phyloP scores from a whole-genome alignment of 129 eudicot species.

The Rutidosis leptorrhynchoides region DNA sequence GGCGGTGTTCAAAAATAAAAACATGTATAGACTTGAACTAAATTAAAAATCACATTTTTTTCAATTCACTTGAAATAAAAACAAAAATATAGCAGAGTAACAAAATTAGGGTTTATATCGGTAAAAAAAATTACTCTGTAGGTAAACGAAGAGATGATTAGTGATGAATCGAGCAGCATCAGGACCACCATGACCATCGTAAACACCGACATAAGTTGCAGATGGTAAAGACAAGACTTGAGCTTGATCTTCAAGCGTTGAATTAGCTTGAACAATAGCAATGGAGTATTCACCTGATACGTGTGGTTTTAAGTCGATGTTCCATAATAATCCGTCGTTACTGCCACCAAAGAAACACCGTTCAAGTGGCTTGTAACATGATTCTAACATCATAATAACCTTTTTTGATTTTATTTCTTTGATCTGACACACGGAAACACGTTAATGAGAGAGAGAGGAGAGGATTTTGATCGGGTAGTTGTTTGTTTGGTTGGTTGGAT shows the following conservation, averaged over 20 bases:
- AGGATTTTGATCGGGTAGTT: conserved; percentile 27
- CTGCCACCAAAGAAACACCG: conserved; percentile 51
- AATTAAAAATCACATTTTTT: background rate
- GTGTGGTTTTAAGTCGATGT: conserved; percentile 56
- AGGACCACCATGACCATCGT: conserved; percentile 76
- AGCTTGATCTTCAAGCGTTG: conserved; percentile 58
- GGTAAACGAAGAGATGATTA: conserved; percentile 42
- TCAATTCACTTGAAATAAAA: background rate
- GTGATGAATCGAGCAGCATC: conserved; percentile 63
- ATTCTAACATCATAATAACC: conserved; percentile 40
- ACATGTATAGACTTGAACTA: background rate
- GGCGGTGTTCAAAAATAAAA: too few relatives aligned
- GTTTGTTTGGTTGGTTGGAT: conserved; percentile 21
- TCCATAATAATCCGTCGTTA: conserved; percentile 58
- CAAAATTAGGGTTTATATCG: conserved; percentile 21
- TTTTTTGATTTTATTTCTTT: background rate
- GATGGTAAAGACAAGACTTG: conserved; percentile 59
- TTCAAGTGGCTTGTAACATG: conserved; percentile 57
- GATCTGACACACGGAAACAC: conserved; percentile 12
- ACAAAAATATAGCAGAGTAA: background rate
- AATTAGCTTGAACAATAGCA: conserved; percentile 69
- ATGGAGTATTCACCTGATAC: conserved; percentile 64
- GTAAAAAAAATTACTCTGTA: conserved; percentile 39
- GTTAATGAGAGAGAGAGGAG: background rate
- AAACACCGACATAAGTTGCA: conserved; percentile 62